phyloP scores from a whole-genome alignment of 164 flowering plant genomes.

The Magnolia kwangsiensis region DNA sequence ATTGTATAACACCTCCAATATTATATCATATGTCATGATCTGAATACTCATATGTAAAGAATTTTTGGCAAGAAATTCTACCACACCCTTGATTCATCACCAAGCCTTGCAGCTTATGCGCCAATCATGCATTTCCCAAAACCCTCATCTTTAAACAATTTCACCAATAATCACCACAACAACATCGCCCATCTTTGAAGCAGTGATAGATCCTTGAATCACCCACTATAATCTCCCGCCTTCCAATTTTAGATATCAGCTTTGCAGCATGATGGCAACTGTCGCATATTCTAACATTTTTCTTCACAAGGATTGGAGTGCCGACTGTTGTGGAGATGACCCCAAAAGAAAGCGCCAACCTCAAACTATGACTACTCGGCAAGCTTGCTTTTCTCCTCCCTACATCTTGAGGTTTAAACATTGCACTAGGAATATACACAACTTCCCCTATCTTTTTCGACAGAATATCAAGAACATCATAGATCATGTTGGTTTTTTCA shows the following conservation, averaged over 20 bases:
- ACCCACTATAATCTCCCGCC: constrained; percentile 57
- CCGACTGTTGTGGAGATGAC: constrained; percentile 47
- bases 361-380: constrained; percentile 51
- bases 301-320: constrained; percentile 42
- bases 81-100: neutral
- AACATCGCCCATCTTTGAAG: constrained; percentile 56
- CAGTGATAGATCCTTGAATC: constrained; percentile 61
- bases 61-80: neutral
- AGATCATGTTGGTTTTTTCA: constrained; percentile 26
- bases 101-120: neutral
- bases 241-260: constrained; percentile 39
- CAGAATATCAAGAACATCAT: constrained; percentile 39
- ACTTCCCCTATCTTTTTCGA: constrained; percentile 33
- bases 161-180: constrained; percentile 73
- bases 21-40: too few species aligned
- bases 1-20: too few species aligned
- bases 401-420: constrained; percentile 36
- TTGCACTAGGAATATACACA: constrained; percentile 11
- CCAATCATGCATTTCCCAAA: neutral
- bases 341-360: constrained; percentile 57
- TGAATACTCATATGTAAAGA: too few species aligned
- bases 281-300: constrained; percentile 57
- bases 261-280: constrained; percentile 51
- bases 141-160: neutral
- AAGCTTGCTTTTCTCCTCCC: constrained; percentile 23